Conservation (phyloP, 2,329 filamentous ascomycete species). For the Colletotrichum sp. region DNA sequence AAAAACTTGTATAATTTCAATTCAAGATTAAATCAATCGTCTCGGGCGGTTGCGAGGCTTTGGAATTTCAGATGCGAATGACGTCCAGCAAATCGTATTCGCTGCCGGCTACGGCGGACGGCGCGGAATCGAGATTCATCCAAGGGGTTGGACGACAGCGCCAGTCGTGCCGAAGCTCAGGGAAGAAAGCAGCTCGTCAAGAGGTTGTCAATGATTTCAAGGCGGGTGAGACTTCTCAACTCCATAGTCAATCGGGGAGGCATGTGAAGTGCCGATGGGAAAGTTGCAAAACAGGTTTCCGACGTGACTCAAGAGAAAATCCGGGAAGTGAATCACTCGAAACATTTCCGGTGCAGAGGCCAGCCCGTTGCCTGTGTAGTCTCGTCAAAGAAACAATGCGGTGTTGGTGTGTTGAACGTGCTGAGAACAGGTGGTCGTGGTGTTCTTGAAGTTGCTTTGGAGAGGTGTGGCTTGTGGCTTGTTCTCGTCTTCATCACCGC, state of each 20-base stretch:
- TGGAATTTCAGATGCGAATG: neutral
- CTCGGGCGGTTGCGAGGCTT: neutral
- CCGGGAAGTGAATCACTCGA: neutral
- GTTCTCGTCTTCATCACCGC: neutral
- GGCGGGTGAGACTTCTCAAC: neutral
- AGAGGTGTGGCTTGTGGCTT: neutral
- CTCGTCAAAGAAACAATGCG: neutral
- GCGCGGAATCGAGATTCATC: neutral
- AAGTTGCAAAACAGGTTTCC: neutral
- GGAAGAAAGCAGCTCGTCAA: neutral
- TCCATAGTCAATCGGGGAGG: neutral
- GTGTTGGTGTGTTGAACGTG: neutral
- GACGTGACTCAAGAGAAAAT: neutral
- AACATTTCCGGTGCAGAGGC: neutral
- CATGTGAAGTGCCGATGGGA: neutral
- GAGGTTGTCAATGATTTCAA: neutral
- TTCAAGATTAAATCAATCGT: neutral
- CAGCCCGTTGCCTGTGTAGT: neutral
- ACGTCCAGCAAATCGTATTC: neutral
- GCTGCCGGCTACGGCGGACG: neutral
- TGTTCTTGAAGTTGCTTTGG: neutral
- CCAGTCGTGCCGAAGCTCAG: neutral
- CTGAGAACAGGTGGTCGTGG: neutral
- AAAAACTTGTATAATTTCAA: too few relatives aligned
- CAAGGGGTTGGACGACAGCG: neutral